phyloP scores from a whole-genome alignment of 345 rosid species.

The Noccaea caerulescens region DNA sequence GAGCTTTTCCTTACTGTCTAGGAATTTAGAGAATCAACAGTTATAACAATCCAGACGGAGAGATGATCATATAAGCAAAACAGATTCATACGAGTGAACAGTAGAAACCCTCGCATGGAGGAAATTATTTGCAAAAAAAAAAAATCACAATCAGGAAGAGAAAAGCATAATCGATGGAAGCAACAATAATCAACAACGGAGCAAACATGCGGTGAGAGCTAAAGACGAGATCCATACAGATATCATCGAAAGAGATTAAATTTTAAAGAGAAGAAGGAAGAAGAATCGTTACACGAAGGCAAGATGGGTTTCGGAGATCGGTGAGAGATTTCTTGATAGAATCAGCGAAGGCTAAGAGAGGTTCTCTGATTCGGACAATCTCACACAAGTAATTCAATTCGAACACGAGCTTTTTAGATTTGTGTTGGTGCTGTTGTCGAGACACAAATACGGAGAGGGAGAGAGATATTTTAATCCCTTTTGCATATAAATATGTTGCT shows the following conservation, averaged over 20 bases:
- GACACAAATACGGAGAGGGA: slow-evolving; percentile 3
- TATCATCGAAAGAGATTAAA: background rate
- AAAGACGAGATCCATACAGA: slow-evolving; percentile 12
- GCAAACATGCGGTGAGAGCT: background rate
- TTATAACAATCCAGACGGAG: background rate
- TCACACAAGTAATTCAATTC: slow-evolving; percentile 2
- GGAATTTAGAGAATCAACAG: background rate
- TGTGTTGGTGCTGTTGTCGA: slow-evolving; percentile 23
- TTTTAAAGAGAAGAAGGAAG: background rate
- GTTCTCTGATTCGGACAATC: slow-evolving; percentile 8
- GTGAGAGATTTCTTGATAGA: background rate
- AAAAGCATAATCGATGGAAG: background rate
- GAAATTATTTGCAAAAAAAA: background rate
- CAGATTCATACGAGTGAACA: background rate
- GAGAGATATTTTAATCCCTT: background rate
- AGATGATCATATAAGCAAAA: background rate
- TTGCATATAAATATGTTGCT: slow-evolving; percentile 17
- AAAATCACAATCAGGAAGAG: background rate
- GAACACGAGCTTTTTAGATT: slow-evolving; percentile 19
- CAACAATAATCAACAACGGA: slow-evolving; percentile 4
- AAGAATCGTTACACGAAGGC: slow-evolving; percentile 12
- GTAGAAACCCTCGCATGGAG: slow-evolving; percentile 9
- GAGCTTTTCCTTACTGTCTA: background rate
- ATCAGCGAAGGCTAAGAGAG: background rate
- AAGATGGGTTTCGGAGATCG: background rate